These are phyloP conservation scores for Ganoderma multipileum DNA, from an alignment of 1,284 basidiomycete genomes.

Conservation along the genomic window DNA sequence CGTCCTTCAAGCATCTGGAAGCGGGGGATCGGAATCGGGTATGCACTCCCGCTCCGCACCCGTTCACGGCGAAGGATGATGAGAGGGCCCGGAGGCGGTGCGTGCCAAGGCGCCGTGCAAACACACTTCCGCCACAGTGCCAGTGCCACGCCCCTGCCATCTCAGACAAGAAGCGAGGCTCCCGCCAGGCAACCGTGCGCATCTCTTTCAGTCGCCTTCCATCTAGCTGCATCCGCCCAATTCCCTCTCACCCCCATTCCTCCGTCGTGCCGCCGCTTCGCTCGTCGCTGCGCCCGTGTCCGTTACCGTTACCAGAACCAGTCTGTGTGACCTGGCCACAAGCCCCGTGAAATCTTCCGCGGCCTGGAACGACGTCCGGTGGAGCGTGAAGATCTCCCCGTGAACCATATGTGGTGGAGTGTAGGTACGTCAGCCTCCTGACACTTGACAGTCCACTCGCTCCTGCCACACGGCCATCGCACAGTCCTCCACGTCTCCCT, in stretches of 20 bases:
- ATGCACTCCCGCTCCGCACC: not conserved
- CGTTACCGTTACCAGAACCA: not conserved
- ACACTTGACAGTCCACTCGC: not conserved
- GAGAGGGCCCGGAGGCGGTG: slow-evolving; percentile 22
- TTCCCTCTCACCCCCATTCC: not conserved
- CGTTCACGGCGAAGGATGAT: slow-evolving; percentile 5
- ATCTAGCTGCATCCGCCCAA: not conserved
- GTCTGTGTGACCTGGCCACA: not conserved
- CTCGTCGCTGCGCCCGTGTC: not conserved
- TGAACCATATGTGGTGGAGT: slow-evolving; percentile 13
- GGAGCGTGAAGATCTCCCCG: slow-evolving; percentile 11
- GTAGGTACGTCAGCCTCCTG: slow-evolving; percentile 8
- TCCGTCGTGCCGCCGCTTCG: not conserved
- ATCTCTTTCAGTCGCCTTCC: slow-evolving; percentile 2
- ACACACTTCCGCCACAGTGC: not conserved
- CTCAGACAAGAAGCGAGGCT: slow-evolving; percentile 24
- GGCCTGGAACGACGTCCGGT: slow-evolving; percentile 12
- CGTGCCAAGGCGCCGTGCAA: slow-evolving; percentile 4
- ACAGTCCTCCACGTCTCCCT: slow-evolving; percentile 11
- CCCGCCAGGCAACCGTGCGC: slow-evolving; percentile 12
- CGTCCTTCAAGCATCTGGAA: not conserved
- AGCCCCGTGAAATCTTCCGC: slow-evolving; percentile 7
- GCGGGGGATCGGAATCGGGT: not conserved
- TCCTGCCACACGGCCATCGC: slow-evolving; percentile 17
- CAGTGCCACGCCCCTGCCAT: slow-evolving; percentile 18